Evolutionary conservation across 1,284 basidiomycete genomes (phyloP).

Genomic region (Boletellus sp.): DNA sequence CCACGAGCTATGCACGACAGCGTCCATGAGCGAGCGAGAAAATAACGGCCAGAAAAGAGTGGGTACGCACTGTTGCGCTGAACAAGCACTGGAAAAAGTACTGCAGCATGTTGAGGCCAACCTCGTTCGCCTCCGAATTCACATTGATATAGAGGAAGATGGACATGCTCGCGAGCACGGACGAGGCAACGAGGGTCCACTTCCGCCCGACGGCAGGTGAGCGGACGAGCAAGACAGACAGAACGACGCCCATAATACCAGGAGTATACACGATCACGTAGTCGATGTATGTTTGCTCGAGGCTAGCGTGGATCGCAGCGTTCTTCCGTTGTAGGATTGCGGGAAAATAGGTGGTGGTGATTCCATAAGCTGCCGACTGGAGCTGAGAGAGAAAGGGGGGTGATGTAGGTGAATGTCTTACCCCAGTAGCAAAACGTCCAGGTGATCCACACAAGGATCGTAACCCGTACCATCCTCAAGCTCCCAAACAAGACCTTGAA

Average conservation of each 20-base stretch:
- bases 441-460: conserved; percentile 11
- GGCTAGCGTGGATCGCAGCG: conserved; percentile 4
- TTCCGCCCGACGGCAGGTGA: conserved; percentile 16
- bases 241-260: conserved; percentile 5
- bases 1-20: conserved; percentile 11
- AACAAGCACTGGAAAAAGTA: conserved; percentile 18
- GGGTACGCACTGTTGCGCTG: conserved; percentile 4
- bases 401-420: neutral
- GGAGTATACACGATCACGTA: conserved; percentile 14
- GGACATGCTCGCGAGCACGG: conserved; percentile 3
- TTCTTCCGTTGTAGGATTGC: conserved; percentile 21
- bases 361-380: conserved; percentile 3
- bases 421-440: conserved; percentile 18
- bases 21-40: neutral
- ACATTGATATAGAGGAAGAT: conserved; percentile 15
- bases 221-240: conserved; percentile 16
- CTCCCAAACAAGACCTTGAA: conserved; percentile 14
- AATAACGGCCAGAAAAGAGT: neutral
- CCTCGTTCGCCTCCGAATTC: conserved; percentile 14
- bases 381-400: neutral
- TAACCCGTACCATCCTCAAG: conserved; percentile 12
- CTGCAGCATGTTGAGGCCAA: conserved; percentile 15
- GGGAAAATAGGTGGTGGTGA: conserved; percentile 7
- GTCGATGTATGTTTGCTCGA: conserved; percentile 13
- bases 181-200: conserved; percentile 17